Evolutionary conservation across 768 basidiomycete genomes (phyloP).

Genomic region (Lyophyllum atratum): DNA sequence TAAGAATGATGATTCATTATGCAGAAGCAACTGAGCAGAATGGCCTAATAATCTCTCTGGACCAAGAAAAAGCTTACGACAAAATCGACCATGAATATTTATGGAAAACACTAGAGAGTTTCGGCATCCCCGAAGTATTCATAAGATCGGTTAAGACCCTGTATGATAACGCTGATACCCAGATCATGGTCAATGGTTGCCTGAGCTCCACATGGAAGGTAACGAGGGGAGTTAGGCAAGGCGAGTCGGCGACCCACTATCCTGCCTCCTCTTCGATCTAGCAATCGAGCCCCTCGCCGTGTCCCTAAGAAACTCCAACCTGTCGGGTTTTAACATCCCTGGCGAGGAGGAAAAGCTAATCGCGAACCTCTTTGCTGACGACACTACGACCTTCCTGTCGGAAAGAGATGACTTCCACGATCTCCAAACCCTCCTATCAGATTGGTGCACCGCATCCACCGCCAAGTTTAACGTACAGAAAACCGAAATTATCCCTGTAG

Average conservation of each 20-base stretch:
- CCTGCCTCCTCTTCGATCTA: constrained; percentile 39
- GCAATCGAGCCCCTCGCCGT: constrained; percentile 41
- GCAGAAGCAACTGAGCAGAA: constrained; percentile 5
- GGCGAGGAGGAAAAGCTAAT: constrained; percentile 23
- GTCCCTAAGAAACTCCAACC: constrained; percentile 26
- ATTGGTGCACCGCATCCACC: constrained; percentile 41
- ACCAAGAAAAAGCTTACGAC: constrained; percentile 37
- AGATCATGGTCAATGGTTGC: constrained; percentile 11
- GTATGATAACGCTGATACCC: constrained; percentile 9
- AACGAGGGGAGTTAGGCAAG: constrained; percentile 23
- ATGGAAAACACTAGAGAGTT: background rate
- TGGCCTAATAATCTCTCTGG: constrained; percentile 27
- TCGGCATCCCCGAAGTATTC: constrained; percentile 14
- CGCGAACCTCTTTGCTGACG: constrained; percentile 40
- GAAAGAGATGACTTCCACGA: constrained; percentile 24
- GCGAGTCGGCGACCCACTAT: constrained; percentile 41
- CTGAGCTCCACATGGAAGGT: constrained; percentile 5
- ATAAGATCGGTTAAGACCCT: constrained; percentile 13
- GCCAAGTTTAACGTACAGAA: constrained; percentile 45
- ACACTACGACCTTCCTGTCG: constrained; percentile 38
- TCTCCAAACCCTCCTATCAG: constrained; percentile 27
- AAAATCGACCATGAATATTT: constrained; percentile 6
- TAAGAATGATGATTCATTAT: constrained; percentile 24
- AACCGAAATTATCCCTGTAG: constrained; percentile 39
- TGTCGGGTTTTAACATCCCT: constrained; percentile 27